These are phyloP conservation scores for Dryadomyces sulphureus DNA, from an alignment of 2,329 filamentous ascomycete genomes.

Conservation along the genomic window DNA sequence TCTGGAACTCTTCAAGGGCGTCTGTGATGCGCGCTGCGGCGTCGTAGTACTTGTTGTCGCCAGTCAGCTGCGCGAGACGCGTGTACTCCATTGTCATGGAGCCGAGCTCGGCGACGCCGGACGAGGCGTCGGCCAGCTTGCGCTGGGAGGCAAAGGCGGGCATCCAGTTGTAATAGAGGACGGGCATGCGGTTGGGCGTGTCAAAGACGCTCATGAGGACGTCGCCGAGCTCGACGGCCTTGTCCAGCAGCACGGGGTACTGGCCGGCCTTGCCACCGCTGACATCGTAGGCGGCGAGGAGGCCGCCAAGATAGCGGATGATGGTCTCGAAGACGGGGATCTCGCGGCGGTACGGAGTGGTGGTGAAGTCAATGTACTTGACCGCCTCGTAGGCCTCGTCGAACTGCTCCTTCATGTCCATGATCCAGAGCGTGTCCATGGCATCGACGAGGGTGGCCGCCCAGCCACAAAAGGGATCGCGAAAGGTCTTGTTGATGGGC, in stretches of 20 bases:
- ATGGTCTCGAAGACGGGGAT: constrained; percentile 91
- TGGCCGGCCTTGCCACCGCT: constrained; percentile 42
- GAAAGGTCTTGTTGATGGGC: constrained; percentile 51
- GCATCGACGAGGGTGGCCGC: constrained; percentile 74
- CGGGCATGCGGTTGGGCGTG: constrained; percentile 86
- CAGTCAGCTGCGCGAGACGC: constrained; percentile 71
- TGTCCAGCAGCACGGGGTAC: constrained; percentile 56
- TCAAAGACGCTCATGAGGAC: constrained; percentile 74
- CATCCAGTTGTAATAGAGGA: constrained; percentile 67
- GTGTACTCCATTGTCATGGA: constrained; percentile 82
- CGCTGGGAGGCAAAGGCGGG: constrained; percentile 48
- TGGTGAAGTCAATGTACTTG: constrained; percentile 53
- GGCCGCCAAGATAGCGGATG: constrained; percentile 79
- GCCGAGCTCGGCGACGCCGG: constrained; percentile 57
- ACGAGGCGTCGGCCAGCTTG: constrained; percentile 41
- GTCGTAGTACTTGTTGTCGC: constrained; percentile 74
- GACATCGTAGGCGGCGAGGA: constrained; percentile 77
- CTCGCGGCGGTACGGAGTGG: constrained; percentile 39
- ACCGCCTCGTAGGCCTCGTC: constrained; percentile 62
- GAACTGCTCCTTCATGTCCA: constrained; percentile 66
- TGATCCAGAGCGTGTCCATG: constrained; percentile 77
- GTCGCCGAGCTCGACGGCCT: constrained; percentile 66
- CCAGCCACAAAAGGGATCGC: constrained; percentile 85
- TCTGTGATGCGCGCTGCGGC: constrained; percentile 76
- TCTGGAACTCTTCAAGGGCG: constrained; percentile 61